Evolutionary conservation across 2,329 filamentous ascomycete species (phyloP), one percentile per base, ranked within the genome.

Genomic region (Neoscytalidium dimidiatum): DNA sequence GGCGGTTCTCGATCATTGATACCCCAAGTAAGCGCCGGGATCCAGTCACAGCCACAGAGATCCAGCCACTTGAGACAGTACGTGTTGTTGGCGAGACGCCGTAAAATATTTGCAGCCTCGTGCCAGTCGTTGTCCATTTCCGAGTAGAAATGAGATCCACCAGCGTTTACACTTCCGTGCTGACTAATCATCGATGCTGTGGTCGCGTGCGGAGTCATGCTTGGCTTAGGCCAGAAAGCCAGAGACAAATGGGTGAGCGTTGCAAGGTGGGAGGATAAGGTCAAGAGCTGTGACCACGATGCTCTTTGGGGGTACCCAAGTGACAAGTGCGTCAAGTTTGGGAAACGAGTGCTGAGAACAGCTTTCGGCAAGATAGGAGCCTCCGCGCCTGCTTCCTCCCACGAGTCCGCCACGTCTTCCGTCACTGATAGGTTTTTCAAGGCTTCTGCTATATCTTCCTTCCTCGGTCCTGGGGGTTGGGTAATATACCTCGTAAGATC

Each of bases 1-100:
- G 62, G 64, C 68, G 69, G 71, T 44, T 67, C 65, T 5, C 17
- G 21, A 19, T 67, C 11, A 17, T 60, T 9, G 9, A 49, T 33
- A 29, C 64, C 64, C 79, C 80, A 84, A 28, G 73, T 79, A 31
- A 89, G 71, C 0, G 86, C 84, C 17, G 79, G 76, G 33, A 84
- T 70, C 87, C 87, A 89, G 23, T 79, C 76, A 69, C 87, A 89
- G 8, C 86, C 86, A 71, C 88, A 84, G 1, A 89, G 75, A 69
- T 89, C 87, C 1, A 89, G 79, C 85, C 85, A 88, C 69, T 83
- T 81, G 2, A 89, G 77, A 49, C 85, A 85, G 68, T 88, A 85
- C 0, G 86, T 84, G 48, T 81, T 80, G 51, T 80, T 76, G 28
- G 84, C 85, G 1, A 89, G 77, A 26, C 83, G 83, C 5, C 85